Percentiles rank a stretch among this genome's conserved stretches.
phyloP scores from a whole-genome alignment of 768 basidiomycete genomes.

The Termitomyces sp. region DNA sequence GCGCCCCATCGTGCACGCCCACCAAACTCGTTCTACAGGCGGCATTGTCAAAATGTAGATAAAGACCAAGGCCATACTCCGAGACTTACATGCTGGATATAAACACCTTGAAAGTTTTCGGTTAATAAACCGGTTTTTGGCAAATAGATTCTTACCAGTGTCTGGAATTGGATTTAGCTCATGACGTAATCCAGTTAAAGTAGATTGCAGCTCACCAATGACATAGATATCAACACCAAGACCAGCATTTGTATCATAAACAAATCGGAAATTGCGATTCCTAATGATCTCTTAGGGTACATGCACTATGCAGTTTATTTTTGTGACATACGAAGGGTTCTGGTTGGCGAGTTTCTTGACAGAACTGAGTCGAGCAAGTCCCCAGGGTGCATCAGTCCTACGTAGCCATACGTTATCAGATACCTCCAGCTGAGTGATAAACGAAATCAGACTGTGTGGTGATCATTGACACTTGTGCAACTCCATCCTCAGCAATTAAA shows the following conservation, averaged over 20 bases:
- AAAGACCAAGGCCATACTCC: neutral
- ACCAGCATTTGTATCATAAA: neutral
- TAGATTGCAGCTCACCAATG: neutral
- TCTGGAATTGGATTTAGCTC: neutral
- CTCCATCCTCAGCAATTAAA: neutral
- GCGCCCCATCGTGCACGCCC: neutral
- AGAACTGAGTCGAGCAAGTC: neutral
- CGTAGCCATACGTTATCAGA: neutral
- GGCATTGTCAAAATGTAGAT: neutral
- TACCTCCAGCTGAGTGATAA: neutral
- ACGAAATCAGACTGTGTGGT: neutral
- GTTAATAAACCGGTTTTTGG: neutral
- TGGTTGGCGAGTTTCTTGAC: neutral
- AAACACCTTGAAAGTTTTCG: neutral
- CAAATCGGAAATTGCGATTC: neutral
- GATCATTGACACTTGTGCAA: neutral
- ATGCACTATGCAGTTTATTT: neutral
- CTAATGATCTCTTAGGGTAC: neutral
- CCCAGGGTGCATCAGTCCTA: neutral
- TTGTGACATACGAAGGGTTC: neutral
- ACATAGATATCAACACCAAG: neutral
- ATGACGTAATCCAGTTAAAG: neutral
- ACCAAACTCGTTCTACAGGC: neutral
- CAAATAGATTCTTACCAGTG: neutral
- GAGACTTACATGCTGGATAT: neutral